A percentile compares a stretch with the other conserved stretches of the same genome.
phyloP scores from a whole-genome alignment of 768 basidiomycete genomes.

The Amanita inopinata region DNA sequence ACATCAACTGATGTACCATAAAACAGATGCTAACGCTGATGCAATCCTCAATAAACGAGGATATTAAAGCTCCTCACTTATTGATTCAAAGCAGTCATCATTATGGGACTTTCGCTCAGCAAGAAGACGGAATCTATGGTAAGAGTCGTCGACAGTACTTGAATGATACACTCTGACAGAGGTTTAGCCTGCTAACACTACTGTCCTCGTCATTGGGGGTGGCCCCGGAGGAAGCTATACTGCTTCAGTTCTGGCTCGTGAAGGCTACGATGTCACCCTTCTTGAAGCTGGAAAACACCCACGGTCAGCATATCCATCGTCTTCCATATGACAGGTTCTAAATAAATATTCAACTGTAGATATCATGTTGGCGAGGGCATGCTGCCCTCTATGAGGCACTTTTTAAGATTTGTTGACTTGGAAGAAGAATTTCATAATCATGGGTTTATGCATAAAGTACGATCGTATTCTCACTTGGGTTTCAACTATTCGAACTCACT shows the following conservation, averaged over 20 bases:
- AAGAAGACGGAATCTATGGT: not conserved
- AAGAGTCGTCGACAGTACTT: not conserved
- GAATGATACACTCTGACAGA: not conserved
- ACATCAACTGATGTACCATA: no score
- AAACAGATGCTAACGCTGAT: no score
- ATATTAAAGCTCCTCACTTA: not conserved
- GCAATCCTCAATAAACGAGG: no score
- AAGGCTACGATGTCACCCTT: slow-evolving; percentile 47
- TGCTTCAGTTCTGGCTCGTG: slow-evolving; percentile 45
- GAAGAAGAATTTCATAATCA: slow-evolving; percentile 19
- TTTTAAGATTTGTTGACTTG: slow-evolving; percentile 24
- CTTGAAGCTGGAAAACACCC: slow-evolving; percentile 49
- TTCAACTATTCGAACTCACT: slow-evolving; percentile 2
- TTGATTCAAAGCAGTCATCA: no score
- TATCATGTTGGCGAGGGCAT: slow-evolving; percentile 32
- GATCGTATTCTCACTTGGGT: not conserved
- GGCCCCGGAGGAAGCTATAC: slow-evolving; percentile 51
- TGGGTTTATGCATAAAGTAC: slow-evolving; percentile 23
- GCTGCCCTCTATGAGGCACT: slow-evolving; percentile 23
- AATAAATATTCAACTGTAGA: slow-evolving; percentile 13
- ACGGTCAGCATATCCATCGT: slow-evolving; percentile 23
- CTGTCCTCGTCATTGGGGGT: slow-evolving; percentile 43
- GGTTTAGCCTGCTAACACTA: slow-evolving; percentile 18
- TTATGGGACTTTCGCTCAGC: not conserved
- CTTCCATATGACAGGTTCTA: not conserved